A percentile compares a stretch with the other conserved stretches of the same genome.
Evolutionary conservation across 345 rosid species (phyloP).

Genomic region (Linum lewisii): DNA sequence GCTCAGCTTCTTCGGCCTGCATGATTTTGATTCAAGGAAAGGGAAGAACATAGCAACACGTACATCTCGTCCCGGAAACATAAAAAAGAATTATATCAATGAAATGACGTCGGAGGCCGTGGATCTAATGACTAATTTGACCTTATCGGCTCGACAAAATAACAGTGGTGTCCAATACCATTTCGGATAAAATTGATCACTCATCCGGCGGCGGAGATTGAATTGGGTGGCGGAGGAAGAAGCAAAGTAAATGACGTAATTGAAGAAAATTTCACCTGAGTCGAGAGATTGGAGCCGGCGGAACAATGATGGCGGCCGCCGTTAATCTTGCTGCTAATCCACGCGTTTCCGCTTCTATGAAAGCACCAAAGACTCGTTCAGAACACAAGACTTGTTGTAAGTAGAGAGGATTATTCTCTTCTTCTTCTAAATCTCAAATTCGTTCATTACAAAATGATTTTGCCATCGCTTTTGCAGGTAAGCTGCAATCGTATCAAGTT

Average conservation of each 20-base stretch:
- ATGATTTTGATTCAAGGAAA: no score
- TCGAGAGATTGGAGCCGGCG: background rate
- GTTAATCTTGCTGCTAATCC: background rate
- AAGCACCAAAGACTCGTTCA: background rate
- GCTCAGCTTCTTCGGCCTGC: no score
- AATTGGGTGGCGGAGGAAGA: background rate
- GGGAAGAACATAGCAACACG: no score
- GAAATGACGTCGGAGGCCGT: background rate
- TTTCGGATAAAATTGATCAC: background rate
- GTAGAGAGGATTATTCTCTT: background rate
- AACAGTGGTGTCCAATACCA: background rate
- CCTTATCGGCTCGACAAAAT: background rate
- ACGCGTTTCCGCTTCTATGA: background rate
- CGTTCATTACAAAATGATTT: no score
- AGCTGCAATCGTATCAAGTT: constrained; percentile 18
- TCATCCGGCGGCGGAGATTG: background rate
- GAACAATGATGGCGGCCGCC: background rate
- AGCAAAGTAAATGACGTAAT: background rate
- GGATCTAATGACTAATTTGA: background rate
- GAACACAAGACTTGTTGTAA: background rate
- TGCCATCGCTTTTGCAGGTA: constrained; percentile 17
- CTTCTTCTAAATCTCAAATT: background rate
- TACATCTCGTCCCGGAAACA: no score
- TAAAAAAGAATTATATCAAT: no score
- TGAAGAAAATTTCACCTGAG: background rate